Evolutionary conservation across 148 eudicot genomes (phyloP).

Genomic region (Rhododendron williamsianum): DNA sequence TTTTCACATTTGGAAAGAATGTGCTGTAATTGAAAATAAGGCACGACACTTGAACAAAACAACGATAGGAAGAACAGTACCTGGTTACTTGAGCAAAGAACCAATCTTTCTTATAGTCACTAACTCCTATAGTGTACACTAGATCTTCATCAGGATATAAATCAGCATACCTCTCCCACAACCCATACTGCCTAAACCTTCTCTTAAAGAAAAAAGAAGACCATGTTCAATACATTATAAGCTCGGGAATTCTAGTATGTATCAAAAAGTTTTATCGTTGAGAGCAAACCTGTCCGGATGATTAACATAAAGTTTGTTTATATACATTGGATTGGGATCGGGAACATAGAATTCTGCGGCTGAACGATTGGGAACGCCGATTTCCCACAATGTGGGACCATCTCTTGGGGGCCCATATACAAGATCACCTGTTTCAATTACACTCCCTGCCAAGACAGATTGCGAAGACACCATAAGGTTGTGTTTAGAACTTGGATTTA

Average conservation of each 20-base stretch:
- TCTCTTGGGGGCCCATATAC: constrained; percentile 71
- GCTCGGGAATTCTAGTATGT: not conserved
- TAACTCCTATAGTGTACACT: constrained; percentile 58
- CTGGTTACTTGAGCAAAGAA: constrained; percentile 89
- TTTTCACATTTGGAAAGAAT: not conserved
- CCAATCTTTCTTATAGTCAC: constrained; percentile 70
- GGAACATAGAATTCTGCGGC: constrained; percentile 79
- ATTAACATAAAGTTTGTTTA: constrained; percentile 59
- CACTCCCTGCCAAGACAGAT: not conserved
- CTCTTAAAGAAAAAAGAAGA: not conserved
- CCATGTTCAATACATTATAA: not conserved
- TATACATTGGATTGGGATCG: constrained; percentile 71
- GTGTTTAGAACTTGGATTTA: not conserved
- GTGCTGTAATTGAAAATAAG: not conserved
- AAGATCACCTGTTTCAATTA: constrained; percentile 32
- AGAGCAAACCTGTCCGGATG: constrained; percentile 67
- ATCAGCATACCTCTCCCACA: constrained; percentile 82
- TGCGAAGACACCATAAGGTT: not conserved
- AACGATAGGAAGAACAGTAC: constrained; percentile 18
- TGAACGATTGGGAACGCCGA: constrained; percentile 85
- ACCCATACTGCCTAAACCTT: constrained; percentile 85
- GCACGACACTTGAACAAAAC: not conserved
- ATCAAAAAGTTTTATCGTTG: not conserved
- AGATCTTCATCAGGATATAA: constrained; percentile 65
- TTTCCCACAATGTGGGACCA: constrained; percentile 98